Evolutionary conservation across 179 eudicot species (phyloP), one percentile per base, ranked within the genome.

Genomic region (Heliamphora ciliata): DNA sequence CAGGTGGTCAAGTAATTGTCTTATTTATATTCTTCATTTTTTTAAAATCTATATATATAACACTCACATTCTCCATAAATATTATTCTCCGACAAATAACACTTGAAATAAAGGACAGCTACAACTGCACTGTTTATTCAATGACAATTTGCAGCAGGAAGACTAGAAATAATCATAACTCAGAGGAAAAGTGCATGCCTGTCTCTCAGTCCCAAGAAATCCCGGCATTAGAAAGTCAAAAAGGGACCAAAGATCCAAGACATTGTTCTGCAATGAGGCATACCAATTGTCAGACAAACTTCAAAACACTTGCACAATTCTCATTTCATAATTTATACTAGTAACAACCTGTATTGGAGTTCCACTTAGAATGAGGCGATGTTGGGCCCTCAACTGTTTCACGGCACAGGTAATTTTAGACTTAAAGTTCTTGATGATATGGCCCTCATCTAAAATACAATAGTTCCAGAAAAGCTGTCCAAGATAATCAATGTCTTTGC

Each of bases 161-260:
- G 48, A 15, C 58, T 21, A 79, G 44, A 50, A 11, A 61, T 56
- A 15, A 74, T 18, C 50, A 58, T 46, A 78, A 61, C 47, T 61
- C 51, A 63, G 61, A 73, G 15, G 56, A 31, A 47, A 77, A 71
- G 71, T 18, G 80, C 88, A 81, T 88, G 86, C 93, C 86, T 93
- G 99, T 89, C 98, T 87, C 85, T 97, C 99, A 13, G 97, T 90
- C 73, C 99, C 99, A 82, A 97, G 99, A 84, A 97, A 97, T 77
- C 99, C 99, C 40, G 99, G 99, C 99, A 97, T 97, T 71, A 97
- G 86, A 88, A 95, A 97, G 91, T 97, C 99, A 86, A 97, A 97
- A 74, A 97, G 98, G 44, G 99, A 97, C 99, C 99, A 97, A 81
- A 97, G 79, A 78, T 97, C 99, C 94, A 97, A 87, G 58, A 97